Evolutionary conservation across 2,329 filamentous ascomycete genomes (phyloP).

Genomic region (Trichoderma sp.): DNA sequence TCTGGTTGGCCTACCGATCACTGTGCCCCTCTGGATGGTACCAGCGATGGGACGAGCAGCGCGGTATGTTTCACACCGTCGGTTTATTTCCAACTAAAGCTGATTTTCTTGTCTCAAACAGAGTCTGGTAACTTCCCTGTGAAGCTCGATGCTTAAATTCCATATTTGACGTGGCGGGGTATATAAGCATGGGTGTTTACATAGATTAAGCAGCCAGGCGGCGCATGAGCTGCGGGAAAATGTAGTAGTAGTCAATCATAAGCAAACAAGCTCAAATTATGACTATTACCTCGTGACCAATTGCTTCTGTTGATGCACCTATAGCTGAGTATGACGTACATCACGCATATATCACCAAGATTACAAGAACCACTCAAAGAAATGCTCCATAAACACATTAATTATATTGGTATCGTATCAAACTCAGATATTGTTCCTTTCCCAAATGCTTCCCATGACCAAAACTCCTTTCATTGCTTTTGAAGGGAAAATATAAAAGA

Average conservation of each 20-base stretch:
- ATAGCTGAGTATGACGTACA: slow-evolving; percentile 13
- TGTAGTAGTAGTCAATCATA: slow-evolving; percentile 32
- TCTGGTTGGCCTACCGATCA: slow-evolving; percentile 94
- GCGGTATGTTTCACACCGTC: slow-evolving; percentile 60
- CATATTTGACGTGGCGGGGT: slow-evolving; percentile 24
- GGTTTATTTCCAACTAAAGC: slow-evolving; percentile 21
- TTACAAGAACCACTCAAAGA: background rate
- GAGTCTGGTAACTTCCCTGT: slow-evolving; percentile 67
- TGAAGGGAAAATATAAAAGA: background rate
- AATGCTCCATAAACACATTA: background rate
- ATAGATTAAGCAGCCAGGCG: slow-evolving; percentile 34
- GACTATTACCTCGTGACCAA: slow-evolving; percentile 1
- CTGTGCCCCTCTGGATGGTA: slow-evolving; percentile 96
- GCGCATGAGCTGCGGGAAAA: slow-evolving; percentile 39
- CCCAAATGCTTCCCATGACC: background rate
- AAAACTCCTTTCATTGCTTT: slow-evolving; percentile 9
- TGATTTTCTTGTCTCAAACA: slow-evolving; percentile 30
- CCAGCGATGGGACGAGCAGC: slow-evolving; percentile 94
- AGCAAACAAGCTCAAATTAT: slow-evolving; percentile 23
- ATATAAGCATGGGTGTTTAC: slow-evolving; percentile 26
- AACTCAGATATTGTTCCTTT: background rate
- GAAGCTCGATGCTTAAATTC: slow-evolving; percentile 57
- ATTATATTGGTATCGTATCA: slow-evolving; percentile 8
- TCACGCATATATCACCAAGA: background rate
- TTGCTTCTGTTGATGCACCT: background rate